These are phyloP conservation scores for Lactarius evosmus DNA, from an alignment of 768 basidiomycete species.

Conservation along the genomic window DNA sequence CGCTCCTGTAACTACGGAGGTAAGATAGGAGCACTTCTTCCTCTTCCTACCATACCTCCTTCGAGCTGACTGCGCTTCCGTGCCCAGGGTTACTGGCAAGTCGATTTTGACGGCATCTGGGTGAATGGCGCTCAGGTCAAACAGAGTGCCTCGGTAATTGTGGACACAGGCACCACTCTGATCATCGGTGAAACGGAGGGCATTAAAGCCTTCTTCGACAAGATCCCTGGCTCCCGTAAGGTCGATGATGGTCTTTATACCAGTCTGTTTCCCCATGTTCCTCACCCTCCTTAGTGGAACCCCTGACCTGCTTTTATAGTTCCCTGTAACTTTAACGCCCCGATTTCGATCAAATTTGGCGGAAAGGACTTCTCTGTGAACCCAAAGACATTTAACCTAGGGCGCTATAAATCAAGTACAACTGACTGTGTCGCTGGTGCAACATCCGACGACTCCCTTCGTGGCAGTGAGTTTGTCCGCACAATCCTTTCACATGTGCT, in stretches of 20 bases:
- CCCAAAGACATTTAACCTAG: constrained; percentile 34
- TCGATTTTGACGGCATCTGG: constrained; percentile 15
- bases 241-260: constrained; percentile 1
- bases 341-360: constrained; percentile 34
- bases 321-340: constrained; percentile 27
- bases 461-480: background rate
- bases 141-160: constrained; percentile 13
- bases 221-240: constrained; percentile 17
- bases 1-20: constrained; percentile 1
- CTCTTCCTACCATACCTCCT: background rate
- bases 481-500: background rate
- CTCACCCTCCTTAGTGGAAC: background rate
- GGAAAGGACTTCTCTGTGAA: constrained; percentile 32
- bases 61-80: background rate
- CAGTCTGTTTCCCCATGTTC: background rate
- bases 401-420: constrained; percentile 26
- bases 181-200: constrained; percentile 25
- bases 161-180: constrained; percentile 30
- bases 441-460: constrained; percentile 12
- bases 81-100: constrained; percentile 29
- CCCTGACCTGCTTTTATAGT: constrained; percentile 28
- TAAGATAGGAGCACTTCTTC: background rate
- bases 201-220: constrained; percentile 19
- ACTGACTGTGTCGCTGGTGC: constrained; percentile 27
- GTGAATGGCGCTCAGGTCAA: constrained; percentile 12